These are phyloP conservation scores for Solanum medicagineum DNA, from an alignment of 257 asterid species.

Conservation along the genomic window DNA sequence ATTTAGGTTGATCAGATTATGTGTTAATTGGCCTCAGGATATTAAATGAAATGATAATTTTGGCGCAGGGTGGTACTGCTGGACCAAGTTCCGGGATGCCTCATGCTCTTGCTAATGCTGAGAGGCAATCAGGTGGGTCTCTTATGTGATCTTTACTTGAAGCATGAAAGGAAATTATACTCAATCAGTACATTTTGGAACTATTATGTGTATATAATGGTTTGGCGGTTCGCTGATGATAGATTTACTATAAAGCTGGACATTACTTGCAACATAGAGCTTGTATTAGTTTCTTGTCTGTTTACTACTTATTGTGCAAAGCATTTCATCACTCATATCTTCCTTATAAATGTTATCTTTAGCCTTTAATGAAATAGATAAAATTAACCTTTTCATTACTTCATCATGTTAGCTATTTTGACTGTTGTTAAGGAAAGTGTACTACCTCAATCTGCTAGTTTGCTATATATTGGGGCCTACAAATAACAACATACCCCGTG, in stretches of 20 bases:
- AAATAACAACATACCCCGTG: neutral
- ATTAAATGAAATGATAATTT: neutral
- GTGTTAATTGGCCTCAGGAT: neutral
- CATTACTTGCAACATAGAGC: neutral
- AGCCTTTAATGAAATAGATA: neutral
- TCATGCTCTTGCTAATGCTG: conserved; percentile 28
- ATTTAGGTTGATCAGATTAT: neutral
- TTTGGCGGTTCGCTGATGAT: neutral
- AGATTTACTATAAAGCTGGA: neutral
- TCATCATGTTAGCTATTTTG: neutral
- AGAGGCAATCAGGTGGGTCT: conserved; percentile 55
- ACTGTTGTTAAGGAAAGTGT: neutral
- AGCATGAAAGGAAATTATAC: neutral
- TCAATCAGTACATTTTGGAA: neutral
- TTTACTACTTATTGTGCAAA: neutral
- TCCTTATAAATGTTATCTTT: neutral
- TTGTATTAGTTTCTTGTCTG: neutral
- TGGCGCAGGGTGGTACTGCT: conserved; percentile 39
- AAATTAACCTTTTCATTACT: neutral
- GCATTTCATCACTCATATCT: neutral
- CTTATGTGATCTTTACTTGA: neutral
- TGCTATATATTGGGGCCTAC: neutral
- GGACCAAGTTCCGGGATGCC: conserved; percentile 71
- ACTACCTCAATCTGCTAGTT: neutral
- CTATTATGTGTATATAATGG: neutral